A percentile compares a stretch with the other conserved stretches of the same genome.
These are phyloP conservation scores for Xylaria palmicola DNA, from an alignment of 495 filamentous ascomycete genomes.

Conservation along the genomic window DNA sequence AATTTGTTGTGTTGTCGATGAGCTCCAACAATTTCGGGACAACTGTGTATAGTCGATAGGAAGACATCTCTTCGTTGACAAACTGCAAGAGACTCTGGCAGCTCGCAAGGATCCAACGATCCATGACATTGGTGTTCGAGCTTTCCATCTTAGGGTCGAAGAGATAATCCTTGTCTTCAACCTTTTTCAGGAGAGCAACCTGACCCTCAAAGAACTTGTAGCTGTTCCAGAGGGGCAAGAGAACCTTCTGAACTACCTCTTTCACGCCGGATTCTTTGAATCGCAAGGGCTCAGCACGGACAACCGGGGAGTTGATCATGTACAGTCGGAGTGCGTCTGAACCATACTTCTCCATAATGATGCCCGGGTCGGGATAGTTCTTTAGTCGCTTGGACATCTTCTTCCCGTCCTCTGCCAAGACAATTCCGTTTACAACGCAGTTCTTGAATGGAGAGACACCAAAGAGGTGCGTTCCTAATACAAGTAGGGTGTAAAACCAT, in stretches of 20 bases:
- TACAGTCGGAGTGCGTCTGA: conserved; percentile 93
- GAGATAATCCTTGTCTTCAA: conserved; percentile 71
- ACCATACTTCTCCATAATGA: conserved; percentile 86
- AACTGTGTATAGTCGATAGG: conserved; percentile 88
- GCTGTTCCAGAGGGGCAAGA: conserved; percentile 94
- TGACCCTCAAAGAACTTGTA: conserved; percentile 99
- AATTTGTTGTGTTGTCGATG: conserved; percentile 96
- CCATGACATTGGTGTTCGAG: conserved; percentile 90
- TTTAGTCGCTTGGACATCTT: conserved; percentile 99
- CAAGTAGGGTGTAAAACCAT: conserved; percentile 95
- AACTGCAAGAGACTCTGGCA: conserved; percentile 92
- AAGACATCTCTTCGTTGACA: conserved; percentile 93
- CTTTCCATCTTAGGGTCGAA: conserved; percentile 75
- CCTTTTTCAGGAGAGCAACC: conserved; percentile 87
- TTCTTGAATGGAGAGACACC: conserved; percentile 90
- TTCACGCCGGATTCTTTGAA: conserved; percentile 95
- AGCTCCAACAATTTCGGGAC: conserved; percentile 83
- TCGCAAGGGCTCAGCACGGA: conserved; percentile 83
- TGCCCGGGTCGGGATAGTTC: conserved; percentile 89
- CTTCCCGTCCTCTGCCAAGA: conserved; percentile 93
- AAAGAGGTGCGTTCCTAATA: conserved; percentile 89
- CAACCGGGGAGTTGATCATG: conserved; percentile 95
- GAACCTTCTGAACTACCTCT: conserved; percentile 90
- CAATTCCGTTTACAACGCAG: conserved; percentile 95
- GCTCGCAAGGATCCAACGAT: conserved; percentile 91